phyloP scores from a whole-genome alignment of 1,284 basidiomycete species.

The Apiotrichum sp. region DNA sequence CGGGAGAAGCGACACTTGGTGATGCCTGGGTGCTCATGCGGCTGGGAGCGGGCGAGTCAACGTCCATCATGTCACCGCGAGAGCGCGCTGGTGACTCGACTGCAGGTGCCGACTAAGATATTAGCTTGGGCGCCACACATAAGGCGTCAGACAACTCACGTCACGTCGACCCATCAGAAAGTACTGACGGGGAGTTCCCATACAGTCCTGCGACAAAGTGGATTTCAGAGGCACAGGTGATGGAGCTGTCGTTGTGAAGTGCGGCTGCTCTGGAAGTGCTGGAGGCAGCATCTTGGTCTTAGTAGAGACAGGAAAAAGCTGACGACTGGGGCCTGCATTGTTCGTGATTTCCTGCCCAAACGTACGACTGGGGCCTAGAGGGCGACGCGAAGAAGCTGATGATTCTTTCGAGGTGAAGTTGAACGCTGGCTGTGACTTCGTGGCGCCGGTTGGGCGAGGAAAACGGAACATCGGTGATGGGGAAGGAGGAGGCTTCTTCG shows the following conservation, averaged over 20 bases:
- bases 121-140: neutral
- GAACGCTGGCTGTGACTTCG: neutral
- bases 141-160: slow-evolving; percentile 14
- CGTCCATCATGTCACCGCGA: slow-evolving; percentile 29
- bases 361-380: slow-evolving; percentile 13
- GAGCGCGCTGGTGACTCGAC: slow-evolving; percentile 9
- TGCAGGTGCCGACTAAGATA: slow-evolving; percentile 14
- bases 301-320: neutral
- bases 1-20: slow-evolving; percentile 31
- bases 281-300: slow-evolving; percentile 41
- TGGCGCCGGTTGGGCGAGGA: neutral
- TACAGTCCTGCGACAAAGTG: slow-evolving; percentile 35
- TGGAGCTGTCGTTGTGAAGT: neutral
- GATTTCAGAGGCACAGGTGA: slow-evolving; percentile 33
- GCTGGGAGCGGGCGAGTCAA: slow-evolving; percentile 32
- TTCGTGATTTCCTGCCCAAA: slow-evolving; percentile 39
- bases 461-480: neutral
- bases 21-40: slow-evolving; percentile 17
- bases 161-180: slow-evolving; percentile 28
- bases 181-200: slow-evolving; percentile 17
- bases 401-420: neutral
- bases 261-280: slow-evolving; percentile 16
- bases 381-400: neutral
- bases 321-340: slow-evolving; percentile 13
- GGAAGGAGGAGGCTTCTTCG: slow-evolving; percentile 21